Evolutionary conservation across 2,329 filamentous ascomycete species (phyloP).

Genomic region (Penicillium sp.): DNA sequence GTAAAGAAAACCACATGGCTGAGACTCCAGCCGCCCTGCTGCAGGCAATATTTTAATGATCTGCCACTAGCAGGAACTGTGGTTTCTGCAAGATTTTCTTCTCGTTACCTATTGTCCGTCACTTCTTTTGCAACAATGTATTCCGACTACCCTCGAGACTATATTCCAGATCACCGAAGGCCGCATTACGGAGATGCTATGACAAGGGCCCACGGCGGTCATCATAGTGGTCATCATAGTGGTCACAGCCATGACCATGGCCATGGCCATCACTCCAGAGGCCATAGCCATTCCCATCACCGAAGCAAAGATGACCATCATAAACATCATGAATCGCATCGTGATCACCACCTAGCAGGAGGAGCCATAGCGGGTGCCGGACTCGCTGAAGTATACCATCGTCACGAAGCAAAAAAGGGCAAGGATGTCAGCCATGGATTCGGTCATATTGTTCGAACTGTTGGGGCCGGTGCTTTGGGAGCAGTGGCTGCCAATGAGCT

Average conservation of each 20-base stretch:
- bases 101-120: background rate
- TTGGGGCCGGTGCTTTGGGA: slow-evolving; percentile 12
- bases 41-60: background rate
- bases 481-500: slow-evolving; percentile 8
- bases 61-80: background rate
- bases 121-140: background rate
- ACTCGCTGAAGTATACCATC: slow-evolving; percentile 4
- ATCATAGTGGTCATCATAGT: background rate
- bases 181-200: background rate
- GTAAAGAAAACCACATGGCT: background rate
- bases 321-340: slow-evolving; percentile 2
- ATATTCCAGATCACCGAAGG: background rate
- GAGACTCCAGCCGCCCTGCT: background rate
- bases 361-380: slow-evolving; percentile 5
- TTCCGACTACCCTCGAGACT: background rate
- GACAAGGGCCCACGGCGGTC: background rate
- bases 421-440: slow-evolving; percentile 10
- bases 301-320: background rate
- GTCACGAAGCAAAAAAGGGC: slow-evolving; percentile 5
- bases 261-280: background rate
- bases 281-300: background rate
- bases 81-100: background rate
- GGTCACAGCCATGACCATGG: background rate
- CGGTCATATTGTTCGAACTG: slow-evolving; percentile 10
- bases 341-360: slow-evolving; percentile 5